Percentiles rank a stretch among this genome's conserved stretches.
Conservation (phyloP, 805 yeast species). For the Candida arabinofermentans region DNA sequence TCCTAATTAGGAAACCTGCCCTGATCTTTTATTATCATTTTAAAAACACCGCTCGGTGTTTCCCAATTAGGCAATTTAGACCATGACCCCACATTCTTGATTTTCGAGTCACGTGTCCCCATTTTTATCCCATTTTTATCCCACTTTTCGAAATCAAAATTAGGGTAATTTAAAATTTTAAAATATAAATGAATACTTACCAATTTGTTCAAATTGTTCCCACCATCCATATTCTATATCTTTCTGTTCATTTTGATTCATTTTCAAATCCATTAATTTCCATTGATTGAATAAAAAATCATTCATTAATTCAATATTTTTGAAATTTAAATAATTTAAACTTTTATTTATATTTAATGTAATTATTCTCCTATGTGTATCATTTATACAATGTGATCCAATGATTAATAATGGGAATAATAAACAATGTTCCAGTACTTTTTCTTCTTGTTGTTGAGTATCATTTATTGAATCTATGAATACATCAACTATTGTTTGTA, state of each 20-base stretch:
- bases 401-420: constrained; percentile 23
- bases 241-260: not conserved
- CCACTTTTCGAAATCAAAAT: no score
- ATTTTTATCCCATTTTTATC: no score
- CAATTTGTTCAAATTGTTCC: constrained; percentile 16
- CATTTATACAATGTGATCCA: constrained; percentile 20
- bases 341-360: constrained; percentile 10
- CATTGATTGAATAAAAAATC: constrained; percentile 18
- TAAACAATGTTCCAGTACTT: constrained; percentile 23
- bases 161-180: constrained; percentile 4
- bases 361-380: constrained; percentile 12
- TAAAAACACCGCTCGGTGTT: not conserved
- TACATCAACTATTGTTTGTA: constrained; percentile 16
- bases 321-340: constrained; percentile 18
- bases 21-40: not conserved
- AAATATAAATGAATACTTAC: constrained; percentile 15
- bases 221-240: constrained; percentile 9
- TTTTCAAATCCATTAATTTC: constrained; percentile 3
- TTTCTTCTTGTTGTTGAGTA: not conserved
- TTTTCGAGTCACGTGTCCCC: no score
- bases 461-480: constrained; percentile 8
- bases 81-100: not conserved
- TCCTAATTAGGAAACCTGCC: constrained; percentile 1
- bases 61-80: not conserved
- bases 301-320: constrained; percentile 15